phyloP scores from a whole-genome alignment of 495 filamentous ascomycete species.

The Terfezia claveryi region DNA sequence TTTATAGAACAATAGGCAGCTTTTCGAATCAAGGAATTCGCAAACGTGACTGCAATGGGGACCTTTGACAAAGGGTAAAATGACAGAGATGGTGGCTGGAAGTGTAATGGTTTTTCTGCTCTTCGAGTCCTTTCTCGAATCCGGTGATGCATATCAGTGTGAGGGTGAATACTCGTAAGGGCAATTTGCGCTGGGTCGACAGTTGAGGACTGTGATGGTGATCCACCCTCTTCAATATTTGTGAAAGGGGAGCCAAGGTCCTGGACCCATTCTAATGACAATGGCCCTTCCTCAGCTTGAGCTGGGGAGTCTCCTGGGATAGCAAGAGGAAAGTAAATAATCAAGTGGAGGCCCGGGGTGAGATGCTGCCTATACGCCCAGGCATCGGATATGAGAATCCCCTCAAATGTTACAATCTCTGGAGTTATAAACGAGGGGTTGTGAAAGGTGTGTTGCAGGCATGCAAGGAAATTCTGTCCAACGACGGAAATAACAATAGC shows the following conservation, averaged over 20 bases:
- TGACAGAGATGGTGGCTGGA: neutral
- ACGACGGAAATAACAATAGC: neutral
- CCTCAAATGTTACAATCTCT: neutral
- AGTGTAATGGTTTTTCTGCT: neutral
- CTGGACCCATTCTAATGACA: neutral
- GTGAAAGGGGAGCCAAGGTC: neutral
- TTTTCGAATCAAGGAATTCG: neutral
- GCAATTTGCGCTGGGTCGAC: neutral
- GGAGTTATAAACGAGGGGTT: neutral
- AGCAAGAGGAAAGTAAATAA: constrained; percentile 8
- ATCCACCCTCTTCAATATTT: neutral
- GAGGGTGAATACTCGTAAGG: neutral
- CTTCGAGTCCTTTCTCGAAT: neutral
- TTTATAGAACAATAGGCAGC: neutral
- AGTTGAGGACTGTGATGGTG: neutral
- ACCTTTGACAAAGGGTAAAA: neutral
- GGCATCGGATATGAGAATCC: neutral
- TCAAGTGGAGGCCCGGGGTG: constrained; percentile 5
- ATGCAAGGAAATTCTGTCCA: neutral
- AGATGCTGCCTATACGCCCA: neutral
- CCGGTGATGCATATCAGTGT: neutral
- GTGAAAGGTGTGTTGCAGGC: neutral
- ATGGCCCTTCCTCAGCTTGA: neutral
- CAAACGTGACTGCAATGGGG: neutral
- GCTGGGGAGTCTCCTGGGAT: neutral